phyloP scores from a whole-genome alignment of 495 filamentous ascomycete species.

The Bryoglossum gracile region DNA sequence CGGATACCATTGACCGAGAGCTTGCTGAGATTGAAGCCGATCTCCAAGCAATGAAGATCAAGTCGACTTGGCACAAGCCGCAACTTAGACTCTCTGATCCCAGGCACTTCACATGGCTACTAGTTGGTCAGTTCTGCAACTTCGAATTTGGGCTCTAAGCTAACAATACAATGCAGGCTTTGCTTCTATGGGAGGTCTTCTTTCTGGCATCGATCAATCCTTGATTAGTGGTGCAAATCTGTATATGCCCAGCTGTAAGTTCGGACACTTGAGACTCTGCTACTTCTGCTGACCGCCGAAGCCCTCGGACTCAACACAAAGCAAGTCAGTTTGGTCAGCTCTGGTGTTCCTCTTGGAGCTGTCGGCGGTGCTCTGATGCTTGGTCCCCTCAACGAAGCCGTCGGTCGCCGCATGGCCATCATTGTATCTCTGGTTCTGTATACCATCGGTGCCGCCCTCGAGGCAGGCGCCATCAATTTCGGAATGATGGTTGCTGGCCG shows the following conservation, averaged over 20 bases:
- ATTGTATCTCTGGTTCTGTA: slow-evolving; percentile 51
- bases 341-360: slow-evolving; percentile 54
- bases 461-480: slow-evolving; percentile 51
- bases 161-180: slow-evolving; percentile 27
- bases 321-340: slow-evolving; percentile 47
- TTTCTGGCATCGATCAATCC: slow-evolving; percentile 56
- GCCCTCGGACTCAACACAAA: slow-evolving; percentile 37
- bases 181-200: slow-evolving; percentile 54
- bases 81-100: slow-evolving; percentile 23
- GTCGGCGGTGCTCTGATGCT: slow-evolving; percentile 53
- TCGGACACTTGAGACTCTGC: neutral
- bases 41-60: slow-evolving; percentile 15
- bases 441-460: slow-evolving; percentile 51
- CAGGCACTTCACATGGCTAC: slow-evolving; percentile 46
- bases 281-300: neutral
- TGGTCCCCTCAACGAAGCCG: slow-evolving; percentile 48
- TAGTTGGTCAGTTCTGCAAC: slow-evolving; percentile 37
- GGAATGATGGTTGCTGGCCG: slow-evolving; percentile 53
- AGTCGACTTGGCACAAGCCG: slow-evolving; percentile 19
- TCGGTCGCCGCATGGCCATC: slow-evolving; percentile 52
- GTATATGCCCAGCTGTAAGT: slow-evolving; percentile 37
- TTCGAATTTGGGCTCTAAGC: neutral
- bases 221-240: slow-evolving; percentile 55
- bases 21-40: slow-evolving; percentile 18
- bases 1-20: slow-evolving; percentile 21